Conservation (phyloP, 2,329 filamentous ascomycete species). For the Fusarium graminum region DNA sequence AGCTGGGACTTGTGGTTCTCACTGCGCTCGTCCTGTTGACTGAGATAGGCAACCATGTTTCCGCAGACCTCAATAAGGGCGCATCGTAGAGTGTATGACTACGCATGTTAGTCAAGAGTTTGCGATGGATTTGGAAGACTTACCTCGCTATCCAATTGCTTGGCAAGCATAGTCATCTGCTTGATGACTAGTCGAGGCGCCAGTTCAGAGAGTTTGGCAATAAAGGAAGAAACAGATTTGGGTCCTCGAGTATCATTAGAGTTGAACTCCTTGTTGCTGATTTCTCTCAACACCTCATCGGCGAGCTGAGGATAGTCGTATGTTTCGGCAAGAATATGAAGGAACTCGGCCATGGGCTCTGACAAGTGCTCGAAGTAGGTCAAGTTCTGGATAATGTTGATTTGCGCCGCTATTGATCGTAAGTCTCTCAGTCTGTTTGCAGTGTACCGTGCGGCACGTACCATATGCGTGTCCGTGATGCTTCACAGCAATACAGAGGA, state of each 20-base stretch:
- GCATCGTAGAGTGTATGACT: conserved; percentile 93
- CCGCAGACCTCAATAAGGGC: conserved; percentile 97
- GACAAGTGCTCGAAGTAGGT: conserved; percentile 99
- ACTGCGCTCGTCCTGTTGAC: conserved; percentile 88
- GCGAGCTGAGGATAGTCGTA: conserved; percentile 97
- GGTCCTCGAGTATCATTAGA: conserved; percentile 95
- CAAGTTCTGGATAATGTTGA: conserved; percentile 95
- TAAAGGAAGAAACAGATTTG: conserved; percentile 95
- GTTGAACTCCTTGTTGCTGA: conserved; percentile 98
- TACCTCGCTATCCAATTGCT: conserved; percentile 94
- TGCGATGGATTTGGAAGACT: not conserved
- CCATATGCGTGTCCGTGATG: conserved; percentile 97
- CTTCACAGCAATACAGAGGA: conserved; percentile 95
- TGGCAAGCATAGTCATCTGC: conserved; percentile 95
- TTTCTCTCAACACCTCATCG: conserved; percentile 91
- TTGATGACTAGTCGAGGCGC: conserved; percentile 94
- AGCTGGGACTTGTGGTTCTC: conserved; percentile 96
- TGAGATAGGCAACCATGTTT: conserved; percentile 91
- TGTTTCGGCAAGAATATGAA: conserved; percentile 95
- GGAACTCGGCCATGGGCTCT: conserved; percentile 98
- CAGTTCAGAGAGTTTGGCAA: conserved; percentile 92
- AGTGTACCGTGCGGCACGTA: conserved; percentile 54
- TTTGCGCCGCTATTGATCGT: conserved; percentile 81
- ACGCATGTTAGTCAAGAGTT: conserved; percentile 41
- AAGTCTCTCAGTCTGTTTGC: conserved; percentile 37